Conservation (phyloP, 2,329 filamentous ascomycete species). For the Cadophora malorum region DNA sequence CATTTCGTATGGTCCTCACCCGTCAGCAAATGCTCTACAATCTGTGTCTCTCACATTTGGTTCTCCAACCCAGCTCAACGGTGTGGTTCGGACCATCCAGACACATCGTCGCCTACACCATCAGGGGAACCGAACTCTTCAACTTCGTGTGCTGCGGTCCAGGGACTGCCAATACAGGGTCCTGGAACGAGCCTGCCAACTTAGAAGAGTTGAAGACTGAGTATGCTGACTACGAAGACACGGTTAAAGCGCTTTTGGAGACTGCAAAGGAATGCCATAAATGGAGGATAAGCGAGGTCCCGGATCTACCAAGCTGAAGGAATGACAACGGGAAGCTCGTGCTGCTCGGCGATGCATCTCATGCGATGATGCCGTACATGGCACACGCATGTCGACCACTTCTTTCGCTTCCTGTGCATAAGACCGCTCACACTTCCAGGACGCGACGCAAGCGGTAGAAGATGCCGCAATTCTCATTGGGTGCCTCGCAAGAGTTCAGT, state of each 20-base stretch:
- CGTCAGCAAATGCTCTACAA: neutral
- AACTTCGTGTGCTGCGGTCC: slow-evolving; percentile 17
- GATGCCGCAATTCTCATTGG: slow-evolving; percentile 4
- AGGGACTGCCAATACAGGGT: neutral
- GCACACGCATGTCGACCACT: slow-evolving; percentile 18
- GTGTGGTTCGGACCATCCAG: slow-evolving; percentile 18
- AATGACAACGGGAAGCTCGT: slow-evolving; percentile 15
- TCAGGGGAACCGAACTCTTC: slow-evolving; percentile 8
- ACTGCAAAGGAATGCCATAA: slow-evolving; percentile 6
- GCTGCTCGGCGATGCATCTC: slow-evolving; percentile 19
- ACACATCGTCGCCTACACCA: slow-evolving; percentile 25
- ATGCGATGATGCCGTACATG: slow-evolving; percentile 25
- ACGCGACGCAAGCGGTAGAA: slow-evolving; percentile 18
- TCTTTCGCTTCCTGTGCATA: neutral
- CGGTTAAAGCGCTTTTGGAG: slow-evolving; percentile 9
- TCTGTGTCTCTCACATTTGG: slow-evolving; percentile 2
- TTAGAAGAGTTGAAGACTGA: slow-evolving; percentile 17
- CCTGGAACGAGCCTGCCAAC: slow-evolving; percentile 15
- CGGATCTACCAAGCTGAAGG: slow-evolving; percentile 15
- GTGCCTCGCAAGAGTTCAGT: slow-evolving; percentile 5
- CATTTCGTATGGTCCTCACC: slow-evolving; percentile 18
- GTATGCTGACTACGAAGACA: slow-evolving; percentile 13
- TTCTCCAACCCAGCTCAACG: slow-evolving; percentile 4
- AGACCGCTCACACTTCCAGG: neutral
- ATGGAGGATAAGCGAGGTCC: slow-evolving; percentile 19